These are phyloP conservation scores for Biscogniauxia marginata DNA, from an alignment of 2,329 filamentous ascomycete species.

Conservation along the genomic window DNA sequence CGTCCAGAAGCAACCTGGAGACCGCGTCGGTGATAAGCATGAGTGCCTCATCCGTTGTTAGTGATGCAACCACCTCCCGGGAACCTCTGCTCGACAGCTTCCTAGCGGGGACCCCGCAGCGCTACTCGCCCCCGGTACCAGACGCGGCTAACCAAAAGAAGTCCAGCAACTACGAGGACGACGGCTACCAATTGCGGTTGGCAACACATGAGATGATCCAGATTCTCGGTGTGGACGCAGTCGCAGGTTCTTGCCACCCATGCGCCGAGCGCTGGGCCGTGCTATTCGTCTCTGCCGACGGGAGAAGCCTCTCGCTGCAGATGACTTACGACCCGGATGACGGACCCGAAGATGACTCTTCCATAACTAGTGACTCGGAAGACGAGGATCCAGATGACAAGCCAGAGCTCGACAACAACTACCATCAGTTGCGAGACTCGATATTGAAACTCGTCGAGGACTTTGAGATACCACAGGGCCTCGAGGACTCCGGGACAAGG, in stretches of 20 bases:
- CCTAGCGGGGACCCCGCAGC: slow-evolving; percentile 47
- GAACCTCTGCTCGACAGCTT: slow-evolving; percentile 62
- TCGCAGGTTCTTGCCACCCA: slow-evolving; percentile 70
- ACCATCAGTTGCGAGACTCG: slow-evolving; percentile 76
- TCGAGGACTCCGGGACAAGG: slow-evolving; percentile 57
- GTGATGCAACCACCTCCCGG: slow-evolving; percentile 65
- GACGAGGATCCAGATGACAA: slow-evolving; percentile 61
- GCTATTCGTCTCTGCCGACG: slow-evolving; percentile 73
- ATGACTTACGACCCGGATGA: slow-evolving; percentile 72
- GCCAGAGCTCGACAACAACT: slow-evolving; percentile 72
- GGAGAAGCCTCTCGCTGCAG: slow-evolving; percentile 65
- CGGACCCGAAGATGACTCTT: slow-evolving; percentile 60
- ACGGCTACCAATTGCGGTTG: slow-evolving; percentile 63
- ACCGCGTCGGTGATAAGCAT: slow-evolving; percentile 70
- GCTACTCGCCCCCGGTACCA: slow-evolving; percentile 53
- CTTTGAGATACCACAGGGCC: slow-evolving; percentile 71
- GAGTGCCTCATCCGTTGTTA: slow-evolving; percentile 69
- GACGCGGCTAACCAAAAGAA: slow-evolving; percentile 45
- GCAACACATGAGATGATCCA: slow-evolving; percentile 71
- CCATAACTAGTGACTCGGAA: slow-evolving; percentile 58
- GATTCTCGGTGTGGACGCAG: slow-evolving; percentile 60
- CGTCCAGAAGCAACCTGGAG: slow-evolving; percentile 57
- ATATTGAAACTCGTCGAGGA: slow-evolving; percentile 80
- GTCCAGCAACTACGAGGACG: slow-evolving; percentile 57
- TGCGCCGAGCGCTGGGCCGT: slow-evolving; percentile 83